Evolutionary conservation across 2,329 filamentous ascomycete genomes (phyloP).

Genomic region (Beauveria asiatica): DNA sequence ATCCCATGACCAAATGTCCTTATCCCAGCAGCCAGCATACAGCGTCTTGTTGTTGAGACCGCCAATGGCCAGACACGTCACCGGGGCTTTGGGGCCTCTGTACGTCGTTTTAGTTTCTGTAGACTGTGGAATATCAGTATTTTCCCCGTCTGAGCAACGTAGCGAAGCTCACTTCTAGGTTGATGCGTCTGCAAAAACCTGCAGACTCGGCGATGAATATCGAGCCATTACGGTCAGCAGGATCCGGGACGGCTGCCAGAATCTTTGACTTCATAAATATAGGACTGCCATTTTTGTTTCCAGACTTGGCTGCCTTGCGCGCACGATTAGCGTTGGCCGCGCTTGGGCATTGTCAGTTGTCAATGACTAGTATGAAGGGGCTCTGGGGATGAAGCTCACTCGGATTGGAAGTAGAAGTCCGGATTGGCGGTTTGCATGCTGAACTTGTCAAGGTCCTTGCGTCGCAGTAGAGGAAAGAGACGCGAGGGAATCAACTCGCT

Average conservation of each 20-base stretch:
- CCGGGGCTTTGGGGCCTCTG: slow-evolving; percentile 67
- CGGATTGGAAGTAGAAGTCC: slow-evolving; percentile 86
- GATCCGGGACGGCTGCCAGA: slow-evolving; percentile 63
- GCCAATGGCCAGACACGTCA: slow-evolving; percentile 67
- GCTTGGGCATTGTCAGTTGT: slow-evolving; percentile 23
- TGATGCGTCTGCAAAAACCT: slow-evolving; percentile 67
- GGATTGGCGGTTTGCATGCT: slow-evolving; percentile 57
- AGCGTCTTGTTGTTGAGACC: slow-evolving; percentile 48
- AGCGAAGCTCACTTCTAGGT: slow-evolving; percentile 54
- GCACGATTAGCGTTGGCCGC: slow-evolving; percentile 39
- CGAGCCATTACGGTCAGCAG: slow-evolving; percentile 44
- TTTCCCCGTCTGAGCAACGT: not conserved
- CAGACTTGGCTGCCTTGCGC: slow-evolving; percentile 60
- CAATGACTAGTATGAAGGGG: slow-evolving; percentile 24
- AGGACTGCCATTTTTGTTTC: slow-evolving; percentile 75
- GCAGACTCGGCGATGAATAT: slow-evolving; percentile 82
- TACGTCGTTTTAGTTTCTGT: slow-evolving; percentile 39
- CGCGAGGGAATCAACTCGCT: not conserved
- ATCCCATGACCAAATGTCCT: slow-evolving; percentile 80
- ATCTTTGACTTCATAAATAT: slow-evolving; percentile 79
- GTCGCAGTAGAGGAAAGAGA: not conserved
- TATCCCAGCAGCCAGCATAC: slow-evolving; percentile 93
- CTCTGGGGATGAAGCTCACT: slow-evolving; percentile 45
- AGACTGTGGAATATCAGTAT: slow-evolving; percentile 16
- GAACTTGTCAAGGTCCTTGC: not conserved